Evolutionary conservation across 2,329 filamentous ascomycete genomes (phyloP).

Genomic region (Nemania sp.): DNA sequence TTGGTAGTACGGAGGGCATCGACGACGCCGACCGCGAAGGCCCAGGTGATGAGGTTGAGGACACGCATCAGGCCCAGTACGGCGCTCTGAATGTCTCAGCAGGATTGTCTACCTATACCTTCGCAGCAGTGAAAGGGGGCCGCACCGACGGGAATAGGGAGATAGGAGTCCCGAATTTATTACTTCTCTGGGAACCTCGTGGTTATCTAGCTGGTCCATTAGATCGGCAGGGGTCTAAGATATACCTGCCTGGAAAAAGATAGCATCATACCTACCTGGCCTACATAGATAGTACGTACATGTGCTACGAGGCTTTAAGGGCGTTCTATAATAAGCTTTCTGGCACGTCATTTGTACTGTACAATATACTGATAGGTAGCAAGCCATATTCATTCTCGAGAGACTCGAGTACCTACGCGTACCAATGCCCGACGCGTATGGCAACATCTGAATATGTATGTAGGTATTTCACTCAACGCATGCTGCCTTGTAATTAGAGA

Average conservation of each 20-base stretch:
- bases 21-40: constrained; percentile 24
- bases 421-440: not conserved
- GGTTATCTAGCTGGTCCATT: not conserved
- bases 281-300: no score
- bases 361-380: not conserved
- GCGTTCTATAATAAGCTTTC: no score
- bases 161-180: not conserved
- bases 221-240: constrained; percentile 21
- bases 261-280: not conserved
- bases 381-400: not conserved
- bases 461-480: no score
- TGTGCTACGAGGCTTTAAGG: no score
- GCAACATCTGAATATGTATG: not conserved
- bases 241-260: not conserved
- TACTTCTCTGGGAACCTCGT: not conserved
- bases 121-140: not conserved
- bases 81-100: not conserved
- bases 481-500: not conserved
- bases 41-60: constrained; percentile 29
- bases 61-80: constrained; percentile 28
- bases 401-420: not conserved
- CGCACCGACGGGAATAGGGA: not conserved
- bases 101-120: constrained; percentile 1
- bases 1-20: constrained; percentile 26
- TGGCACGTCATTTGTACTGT: not conserved